Base-by-base conservation (phyloP, 2,329 filamentous ascomycete genomes). In the Bimuria novae-zelandiae region DNA sequence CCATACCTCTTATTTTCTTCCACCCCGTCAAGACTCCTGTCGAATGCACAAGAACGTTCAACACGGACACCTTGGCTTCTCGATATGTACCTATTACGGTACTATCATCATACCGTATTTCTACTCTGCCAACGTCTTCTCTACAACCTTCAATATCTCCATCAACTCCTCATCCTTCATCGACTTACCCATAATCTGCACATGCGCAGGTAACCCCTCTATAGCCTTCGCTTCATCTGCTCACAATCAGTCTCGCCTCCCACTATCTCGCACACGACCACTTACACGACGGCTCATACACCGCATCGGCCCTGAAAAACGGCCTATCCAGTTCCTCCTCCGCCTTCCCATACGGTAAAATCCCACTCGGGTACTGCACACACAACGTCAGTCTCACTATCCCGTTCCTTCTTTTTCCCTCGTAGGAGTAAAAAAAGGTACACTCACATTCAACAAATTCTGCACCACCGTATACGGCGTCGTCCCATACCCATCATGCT, bases 381-480 rank as follows among this genome's bases (percentile, higher is more conserved):
- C 3, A 30, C 0, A 4, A 6, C 46, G 37, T 56, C 35, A 55
- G 37, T 21, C 16, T 49, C 36, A 37, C 19, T 32, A 25, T 42
- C 12, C 17, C n/a, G n/a, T n/a, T n/a, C n/a, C n/a, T n/a, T n/a
- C n/a, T n/a, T n/a, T n/a, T n/a, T n/a, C n/a, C n/a, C n/a, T n/a
- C n/a, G n/a, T n/a, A n/a, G n/a, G n/a, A n/a, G n/a, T n/a, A n/a
- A 35, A 37, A 29, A 3, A 12, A 11, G 8, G 7, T 14, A 19
- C 1, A 71, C 78, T 69, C 60, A 79, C 80, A 64, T 84, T 79
- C 4, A 84, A 58, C 7, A 83, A 19, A 53, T 84, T 86, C 64
- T 76, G 76, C 25, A 84, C 54, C 16, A 77, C 62, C 0, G 82
- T 84, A 47, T 81, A 82, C 0, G 74, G 65, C 1, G 77, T 70